These are phyloP conservation scores for Adansonia rubrostipa DNA, from an alignment of 441 rosid species.

Conservation along the genomic window DNA sequence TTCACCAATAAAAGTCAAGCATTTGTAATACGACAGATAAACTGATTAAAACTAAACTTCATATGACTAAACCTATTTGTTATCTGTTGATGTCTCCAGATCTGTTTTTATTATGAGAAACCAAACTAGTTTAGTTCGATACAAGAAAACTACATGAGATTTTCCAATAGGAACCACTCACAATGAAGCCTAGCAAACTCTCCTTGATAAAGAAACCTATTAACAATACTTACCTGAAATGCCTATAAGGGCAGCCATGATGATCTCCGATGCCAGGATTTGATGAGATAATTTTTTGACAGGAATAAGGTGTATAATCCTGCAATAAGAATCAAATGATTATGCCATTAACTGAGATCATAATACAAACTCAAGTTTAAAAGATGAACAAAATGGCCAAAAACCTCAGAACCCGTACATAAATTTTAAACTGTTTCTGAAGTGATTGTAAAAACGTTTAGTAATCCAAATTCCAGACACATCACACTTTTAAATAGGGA, in stretches of 20 bases:
- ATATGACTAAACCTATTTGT: neutral
- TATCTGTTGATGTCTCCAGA: neutral
- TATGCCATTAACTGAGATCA: neutral
- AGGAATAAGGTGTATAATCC: constrained; percentile 96
- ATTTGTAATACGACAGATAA: neutral
- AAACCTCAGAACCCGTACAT: neutral
- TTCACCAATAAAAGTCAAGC: neutral
- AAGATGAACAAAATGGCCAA: neutral
- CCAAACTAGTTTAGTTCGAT: neutral
- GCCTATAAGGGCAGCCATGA: constrained; percentile 94
- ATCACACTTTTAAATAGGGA: constrained; percentile 15
- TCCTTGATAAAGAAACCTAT: constrained; percentile 11
- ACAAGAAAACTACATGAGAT: neutral
- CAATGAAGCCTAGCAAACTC: neutral
- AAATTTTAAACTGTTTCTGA: neutral
- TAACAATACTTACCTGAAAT: constrained; percentile 65
- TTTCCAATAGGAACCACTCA: neutral
- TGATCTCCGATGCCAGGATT: constrained; percentile 89
- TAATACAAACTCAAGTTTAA: neutral
- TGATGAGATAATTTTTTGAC: constrained; percentile 77
- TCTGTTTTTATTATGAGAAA: neutral
- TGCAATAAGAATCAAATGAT: constrained; percentile 39
- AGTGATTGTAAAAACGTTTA: neutral
- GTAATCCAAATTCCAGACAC: neutral
- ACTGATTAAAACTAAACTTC: neutral